Percentiles rank a stretch among this genome's conserved stretches.
phyloP scores from a whole-genome alignment of 2,329 filamentous ascomycete genomes.

The Sclerotinia sclerotiorum region DNA sequence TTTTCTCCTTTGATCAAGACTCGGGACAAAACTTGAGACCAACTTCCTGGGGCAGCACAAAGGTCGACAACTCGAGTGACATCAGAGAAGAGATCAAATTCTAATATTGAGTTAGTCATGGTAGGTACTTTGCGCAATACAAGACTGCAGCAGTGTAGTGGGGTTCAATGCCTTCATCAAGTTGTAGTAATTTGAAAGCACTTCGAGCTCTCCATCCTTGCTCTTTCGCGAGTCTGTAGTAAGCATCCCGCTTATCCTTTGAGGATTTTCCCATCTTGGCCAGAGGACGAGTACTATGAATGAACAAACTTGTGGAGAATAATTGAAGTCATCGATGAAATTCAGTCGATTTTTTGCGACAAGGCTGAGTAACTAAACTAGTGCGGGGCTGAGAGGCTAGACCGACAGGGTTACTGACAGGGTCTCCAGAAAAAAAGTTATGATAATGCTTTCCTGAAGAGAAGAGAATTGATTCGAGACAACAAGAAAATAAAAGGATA shows the following conservation, averaged over 20 bases:
- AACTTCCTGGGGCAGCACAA: constrained; percentile 92
- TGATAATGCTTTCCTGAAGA: constrained; percentile 9
- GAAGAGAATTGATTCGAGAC: neutral
- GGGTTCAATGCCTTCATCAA: constrained; percentile 66
- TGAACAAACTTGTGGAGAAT: constrained; percentile 17
- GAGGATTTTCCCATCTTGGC: constrained; percentile 86
- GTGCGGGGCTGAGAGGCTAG: constrained; percentile 27
- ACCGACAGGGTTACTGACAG: constrained; percentile 26
- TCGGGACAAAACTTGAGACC: constrained; percentile 94
- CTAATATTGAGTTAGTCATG: constrained; percentile 43
- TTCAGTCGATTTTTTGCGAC: constrained; percentile 21
- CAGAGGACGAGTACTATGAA: neutral
- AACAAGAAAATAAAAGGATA: constrained; percentile 1
- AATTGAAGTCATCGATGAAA: constrained; percentile 14
- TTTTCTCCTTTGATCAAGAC: constrained; percentile 92
- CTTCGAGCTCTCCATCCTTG: constrained; percentile 97
- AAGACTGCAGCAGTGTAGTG: constrained; percentile 8
- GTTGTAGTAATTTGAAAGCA: constrained; percentile 94
- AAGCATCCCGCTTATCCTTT: constrained; percentile 97
- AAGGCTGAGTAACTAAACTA: constrained; percentile 30
- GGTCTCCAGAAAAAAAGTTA: constrained; percentile 13
- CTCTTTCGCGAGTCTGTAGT: constrained; percentile 96
- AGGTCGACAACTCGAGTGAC: constrained; percentile 94
- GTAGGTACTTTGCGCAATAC: neutral
- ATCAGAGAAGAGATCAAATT: constrained; percentile 89